These are phyloP conservation scores for Metschnikowia lachancei DNA, from an alignment of 805 yeast genomes.

Conservation along the genomic window DNA sequence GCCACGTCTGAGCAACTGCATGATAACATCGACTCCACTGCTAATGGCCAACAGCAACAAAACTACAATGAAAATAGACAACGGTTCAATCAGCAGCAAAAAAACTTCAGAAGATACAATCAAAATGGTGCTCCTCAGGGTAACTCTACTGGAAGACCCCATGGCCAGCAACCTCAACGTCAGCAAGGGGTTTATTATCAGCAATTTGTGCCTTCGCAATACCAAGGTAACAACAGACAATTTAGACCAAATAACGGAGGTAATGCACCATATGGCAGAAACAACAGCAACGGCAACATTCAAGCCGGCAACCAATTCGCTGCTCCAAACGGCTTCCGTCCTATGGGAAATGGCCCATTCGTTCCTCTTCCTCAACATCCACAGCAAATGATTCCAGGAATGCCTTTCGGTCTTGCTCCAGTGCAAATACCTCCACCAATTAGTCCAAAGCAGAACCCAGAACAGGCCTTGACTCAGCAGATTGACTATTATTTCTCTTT, in stretches of 20 bases:
- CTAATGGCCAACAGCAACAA: slow-evolving; percentile 13
- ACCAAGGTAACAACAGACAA: slow-evolving; percentile 29
- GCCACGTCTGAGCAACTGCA: slow-evolving; percentile 11
- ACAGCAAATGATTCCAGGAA: slow-evolving; percentile 21
- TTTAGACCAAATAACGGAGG: slow-evolving; percentile 21
- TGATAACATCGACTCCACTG: slow-evolving; percentile 6
- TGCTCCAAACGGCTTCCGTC: slow-evolving; percentile 21
- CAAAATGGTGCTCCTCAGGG: slow-evolving; percentile 22
- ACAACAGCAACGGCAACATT: slow-evolving; percentile 23
- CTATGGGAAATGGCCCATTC: slow-evolving; percentile 20
- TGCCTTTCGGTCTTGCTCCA: slow-evolving; percentile 21
- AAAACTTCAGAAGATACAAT: slow-evolving; percentile 29
- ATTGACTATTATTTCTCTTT: slow-evolving; percentile 87
- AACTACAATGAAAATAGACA: slow-evolving; percentile 11
- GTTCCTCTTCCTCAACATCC: slow-evolving; percentile 27
- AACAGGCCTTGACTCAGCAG: slow-evolving; percentile 52
- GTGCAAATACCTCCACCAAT: slow-evolving; percentile 45
- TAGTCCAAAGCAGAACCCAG: slow-evolving; percentile 46
- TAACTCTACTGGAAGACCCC: slow-evolving; percentile 22
- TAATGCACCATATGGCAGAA: slow-evolving; percentile 15
- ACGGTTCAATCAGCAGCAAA: slow-evolving; percentile 22
- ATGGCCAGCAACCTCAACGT: slow-evolving; percentile 21
- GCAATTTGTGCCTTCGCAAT: slow-evolving; percentile 27
- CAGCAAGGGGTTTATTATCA: slow-evolving; percentile 29
- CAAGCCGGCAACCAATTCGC: slow-evolving; percentile 11